phyloP scores from a whole-genome alignment of 306 rosid genomes.

The Betula pendula region DNA sequence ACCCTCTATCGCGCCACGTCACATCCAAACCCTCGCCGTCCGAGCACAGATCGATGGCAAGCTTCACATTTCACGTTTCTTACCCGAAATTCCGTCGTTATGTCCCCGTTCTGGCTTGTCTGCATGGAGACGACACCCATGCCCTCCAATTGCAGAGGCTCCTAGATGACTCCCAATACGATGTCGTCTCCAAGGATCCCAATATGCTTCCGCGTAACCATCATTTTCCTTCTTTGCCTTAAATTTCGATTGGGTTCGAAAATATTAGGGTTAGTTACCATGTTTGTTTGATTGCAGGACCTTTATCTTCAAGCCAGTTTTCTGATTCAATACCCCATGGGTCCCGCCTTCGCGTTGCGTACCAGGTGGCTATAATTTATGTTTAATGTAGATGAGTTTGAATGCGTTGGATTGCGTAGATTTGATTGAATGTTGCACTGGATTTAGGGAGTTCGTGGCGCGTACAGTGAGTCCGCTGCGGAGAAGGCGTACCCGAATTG shows the following conservation, averaged over 20 bases:
- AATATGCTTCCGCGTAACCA: slow-evolving; percentile 61
- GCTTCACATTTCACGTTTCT: slow-evolving; percentile 12
- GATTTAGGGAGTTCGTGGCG: slow-evolving; percentile 88
- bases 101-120: slow-evolving; percentile 34
- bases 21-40: slow-evolving; percentile 6
- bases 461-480: slow-evolving; percentile 91
- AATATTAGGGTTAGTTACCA: background rate
- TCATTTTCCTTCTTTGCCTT: background rate
- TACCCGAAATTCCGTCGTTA: slow-evolving; percentile 37
- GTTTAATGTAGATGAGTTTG: background rate
- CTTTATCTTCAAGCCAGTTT: slow-evolving; percentile 59
- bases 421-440: slow-evolving; percentile 23
- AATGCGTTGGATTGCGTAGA: background rate
- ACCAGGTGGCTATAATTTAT: slow-evolving; percentile 54
- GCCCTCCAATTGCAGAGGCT: slow-evolving; percentile 39
- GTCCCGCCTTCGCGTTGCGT: slow-evolving; percentile 81
- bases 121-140: slow-evolving; percentile 30
- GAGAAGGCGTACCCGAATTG: slow-evolving; percentile 93
- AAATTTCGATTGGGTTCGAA: background rate
- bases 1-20: slow-evolving; percentile 7
- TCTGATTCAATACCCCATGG: slow-evolving; percentile 56
- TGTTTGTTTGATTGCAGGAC: slow-evolving; percentile 47
- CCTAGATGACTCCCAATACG: slow-evolving; percentile 29
- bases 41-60: background rate
- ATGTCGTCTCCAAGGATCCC: slow-evolving; percentile 49